phyloP scores from a whole-genome alignment of 2,329 filamentous ascomycete species.

The Cordyceps tenuipes region DNA sequence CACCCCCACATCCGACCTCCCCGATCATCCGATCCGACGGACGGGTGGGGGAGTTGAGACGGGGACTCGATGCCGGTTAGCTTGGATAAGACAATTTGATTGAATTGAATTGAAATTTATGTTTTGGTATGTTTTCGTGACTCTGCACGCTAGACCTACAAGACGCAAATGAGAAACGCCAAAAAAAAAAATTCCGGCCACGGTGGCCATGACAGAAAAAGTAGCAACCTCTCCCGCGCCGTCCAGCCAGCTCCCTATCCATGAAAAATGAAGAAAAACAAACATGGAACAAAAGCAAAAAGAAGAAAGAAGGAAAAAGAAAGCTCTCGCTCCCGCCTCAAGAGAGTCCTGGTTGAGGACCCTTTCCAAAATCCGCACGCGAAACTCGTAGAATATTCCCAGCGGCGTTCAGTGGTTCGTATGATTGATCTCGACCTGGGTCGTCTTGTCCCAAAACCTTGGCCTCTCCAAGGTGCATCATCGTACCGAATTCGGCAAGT shows the following conservation, averaged over 20 bases:
- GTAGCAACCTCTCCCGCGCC: constrained; percentile 1
- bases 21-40: background rate
- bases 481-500: background rate
- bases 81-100: too few species aligned
- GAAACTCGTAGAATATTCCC: background rate
- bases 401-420: background rate
- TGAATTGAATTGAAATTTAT: background rate
- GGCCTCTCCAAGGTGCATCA: background rate
- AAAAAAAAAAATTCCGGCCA: background rate
- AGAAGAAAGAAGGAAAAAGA: background rate
- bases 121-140: background rate
- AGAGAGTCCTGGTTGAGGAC: background rate
- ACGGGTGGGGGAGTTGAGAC: background rate
- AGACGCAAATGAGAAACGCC: background rate
- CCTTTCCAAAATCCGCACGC: background rate
- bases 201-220: background rate
- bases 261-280: background rate
- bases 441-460: too few species aligned
- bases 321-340: background rate
- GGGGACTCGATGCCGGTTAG: background rate
- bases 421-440: background rate
- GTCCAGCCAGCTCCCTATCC: background rate
- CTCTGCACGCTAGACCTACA: background rate
- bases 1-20: constrained; percentile 5
- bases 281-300: background rate